phyloP scores from a whole-genome alignment of 179 eudicot genomes.

The Silene noctiflora region DNA sequence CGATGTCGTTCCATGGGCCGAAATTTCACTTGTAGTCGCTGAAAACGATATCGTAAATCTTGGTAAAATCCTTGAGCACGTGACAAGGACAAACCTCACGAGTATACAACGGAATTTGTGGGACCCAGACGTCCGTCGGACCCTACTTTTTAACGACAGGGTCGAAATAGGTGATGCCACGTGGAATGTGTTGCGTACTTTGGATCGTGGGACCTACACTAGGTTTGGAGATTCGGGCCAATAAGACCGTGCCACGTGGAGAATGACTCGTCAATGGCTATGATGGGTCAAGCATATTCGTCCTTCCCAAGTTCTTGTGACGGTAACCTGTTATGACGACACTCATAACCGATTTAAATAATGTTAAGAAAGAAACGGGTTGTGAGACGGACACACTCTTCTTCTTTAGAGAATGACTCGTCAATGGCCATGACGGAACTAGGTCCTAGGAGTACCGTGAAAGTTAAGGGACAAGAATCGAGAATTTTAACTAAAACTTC shows the following conservation, averaged over 20 bases:
- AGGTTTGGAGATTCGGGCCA: background rate
- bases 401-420: no score
- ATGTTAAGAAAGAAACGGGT: no score
- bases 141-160: slow-evolving; percentile 47
- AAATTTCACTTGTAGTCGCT: slow-evolving; percentile 59
- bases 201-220: slow-evolving; percentile 18
- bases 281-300: no score
- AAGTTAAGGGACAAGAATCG: no score
- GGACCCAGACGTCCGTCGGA: slow-evolving; percentile 49
- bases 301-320: no score
- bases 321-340: no score
- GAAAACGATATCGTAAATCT: slow-evolving; percentile 53
- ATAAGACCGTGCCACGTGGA: background rate
- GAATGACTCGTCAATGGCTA: no score
- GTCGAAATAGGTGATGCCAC: slow-evolving; percentile 62
- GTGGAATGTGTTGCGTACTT: slow-evolving; percentile 50
- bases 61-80: slow-evolving; percentile 49
- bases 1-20: slow-evolving; percentile 56
- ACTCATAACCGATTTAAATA: no score
- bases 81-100: slow-evolving; percentile 49
- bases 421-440: no score
- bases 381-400: no score
- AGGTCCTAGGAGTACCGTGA: no score
- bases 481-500: no score
- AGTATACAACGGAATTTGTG: slow-evolving; percentile 46